Percentiles rank a stretch among this genome's conserved stretches.
Evolutionary conservation across 1,139 yeast species (phyloP).

Genomic region (Yamadazyma triangularis): DNA sequence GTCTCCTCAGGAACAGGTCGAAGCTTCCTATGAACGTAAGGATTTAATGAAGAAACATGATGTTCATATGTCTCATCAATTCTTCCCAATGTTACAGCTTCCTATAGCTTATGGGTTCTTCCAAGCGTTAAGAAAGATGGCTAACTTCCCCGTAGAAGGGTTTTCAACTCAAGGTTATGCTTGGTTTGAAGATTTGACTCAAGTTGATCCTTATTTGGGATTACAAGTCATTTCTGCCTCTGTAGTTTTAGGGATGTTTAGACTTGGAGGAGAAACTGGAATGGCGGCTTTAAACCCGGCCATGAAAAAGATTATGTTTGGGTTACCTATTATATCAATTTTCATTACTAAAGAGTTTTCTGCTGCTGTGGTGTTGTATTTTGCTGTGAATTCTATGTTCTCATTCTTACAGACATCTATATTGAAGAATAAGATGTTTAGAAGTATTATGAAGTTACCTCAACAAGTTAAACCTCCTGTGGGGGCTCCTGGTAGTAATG

Average conservation of each 20-base stretch:
- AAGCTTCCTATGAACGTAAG: conserved; percentile 55
- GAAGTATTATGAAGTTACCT: conserved; percentile 60
- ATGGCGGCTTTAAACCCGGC: conserved; percentile 60
- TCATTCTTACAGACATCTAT: conserved; percentile 69
- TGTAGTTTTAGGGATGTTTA: conserved; percentile 67
- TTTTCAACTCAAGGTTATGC: conserved; percentile 67
- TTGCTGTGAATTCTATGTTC: conserved; percentile 73
- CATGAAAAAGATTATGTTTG: conserved; percentile 68
- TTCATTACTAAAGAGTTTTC: conserved; percentile 84
- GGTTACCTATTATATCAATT: conserved; percentile 75
- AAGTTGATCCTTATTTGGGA: conserved; percentile 89
- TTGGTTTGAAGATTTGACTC: conserved; percentile 81
- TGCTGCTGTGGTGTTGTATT: conserved; percentile 79
- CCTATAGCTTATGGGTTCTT: conserved; percentile 90
- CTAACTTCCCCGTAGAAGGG: conserved; percentile 80
- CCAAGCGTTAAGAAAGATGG: conserved; percentile 83
- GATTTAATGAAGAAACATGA: conserved; percentile 65
- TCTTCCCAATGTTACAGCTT: conserved; percentile 67
- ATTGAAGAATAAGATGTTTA: conserved; percentile 54
- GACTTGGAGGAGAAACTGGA: conserved; percentile 91
- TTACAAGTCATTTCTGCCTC: conserved; percentile 83
- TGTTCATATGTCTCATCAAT: conserved; percentile 68
- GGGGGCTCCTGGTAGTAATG: conserved; percentile 14
- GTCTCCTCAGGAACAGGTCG: conserved; percentile 49
- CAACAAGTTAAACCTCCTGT: conserved; percentile 52